Conservation (phyloP, 2,329 filamentous ascomycete genomes). For the Paracoccidioides lutzii region DNA sequence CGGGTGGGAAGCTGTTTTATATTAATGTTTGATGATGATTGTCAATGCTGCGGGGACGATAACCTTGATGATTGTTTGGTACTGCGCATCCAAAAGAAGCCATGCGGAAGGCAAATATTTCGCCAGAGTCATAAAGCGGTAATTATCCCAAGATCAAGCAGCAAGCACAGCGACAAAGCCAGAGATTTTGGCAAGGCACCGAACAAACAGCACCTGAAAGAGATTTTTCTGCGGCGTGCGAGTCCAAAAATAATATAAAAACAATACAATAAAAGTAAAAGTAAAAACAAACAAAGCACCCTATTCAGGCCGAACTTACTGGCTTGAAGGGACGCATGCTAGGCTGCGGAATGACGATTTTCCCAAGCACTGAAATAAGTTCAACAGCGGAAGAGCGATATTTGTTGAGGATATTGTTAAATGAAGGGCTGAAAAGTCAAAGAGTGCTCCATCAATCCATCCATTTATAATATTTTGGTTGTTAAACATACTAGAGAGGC, state of each 20-base stretch:
- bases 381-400: too few relatives aligned
- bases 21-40: too few relatives aligned
- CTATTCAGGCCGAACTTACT: conserved; percentile 1
- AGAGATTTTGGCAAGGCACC: conserved; percentile 1
- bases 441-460: too few relatives aligned
- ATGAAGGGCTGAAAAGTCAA: too few relatives aligned
- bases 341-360: not conserved
- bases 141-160: not conserved
- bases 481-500: too few relatives aligned
- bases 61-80: not conserved
- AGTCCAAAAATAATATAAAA: too few relatives aligned
- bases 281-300: not conserved
- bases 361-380: too few relatives aligned
- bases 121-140: not conserved
- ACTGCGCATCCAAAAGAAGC: not conserved
- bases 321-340: not conserved
- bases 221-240: not conserved
- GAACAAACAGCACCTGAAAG: not conserved
- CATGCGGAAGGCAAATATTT: not conserved
- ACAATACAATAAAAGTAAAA: not conserved
- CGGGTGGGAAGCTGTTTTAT: not conserved
- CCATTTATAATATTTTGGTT: too few relatives aligned
- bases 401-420: too few relatives aligned
- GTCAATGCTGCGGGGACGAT: not conserved
- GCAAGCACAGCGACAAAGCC: not conserved